Evolutionary conservation across 176 grass and related monocot species (phyloP).

Genomic region (Triticum monococcum): DNA sequence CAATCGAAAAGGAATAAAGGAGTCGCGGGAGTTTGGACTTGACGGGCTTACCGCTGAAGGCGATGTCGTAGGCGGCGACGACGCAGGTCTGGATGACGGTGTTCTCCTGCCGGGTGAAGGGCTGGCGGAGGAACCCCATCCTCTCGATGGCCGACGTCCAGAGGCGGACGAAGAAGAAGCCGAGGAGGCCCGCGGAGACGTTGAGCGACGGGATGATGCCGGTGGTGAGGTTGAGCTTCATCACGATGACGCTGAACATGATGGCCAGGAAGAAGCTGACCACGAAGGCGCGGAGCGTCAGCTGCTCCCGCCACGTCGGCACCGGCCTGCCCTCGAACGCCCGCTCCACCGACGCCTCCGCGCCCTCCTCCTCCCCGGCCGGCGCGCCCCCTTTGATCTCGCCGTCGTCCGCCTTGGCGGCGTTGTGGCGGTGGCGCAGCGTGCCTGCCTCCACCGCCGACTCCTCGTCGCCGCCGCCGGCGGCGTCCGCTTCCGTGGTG

Average conservation of each 20-base stretch:
- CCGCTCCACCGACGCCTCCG: conserved; percentile 45
- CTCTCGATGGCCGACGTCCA: conserved; percentile 53
- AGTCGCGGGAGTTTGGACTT: not conserved
- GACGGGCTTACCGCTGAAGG: conserved; percentile 52
- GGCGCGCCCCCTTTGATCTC: not conserved
- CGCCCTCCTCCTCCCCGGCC: not conserved
- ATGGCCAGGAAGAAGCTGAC: conserved; percentile 68
- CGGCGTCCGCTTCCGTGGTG: not conserved
- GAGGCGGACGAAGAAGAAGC: conserved; percentile 56
- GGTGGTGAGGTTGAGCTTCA: conserved; percentile 86
- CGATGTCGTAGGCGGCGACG: conserved; percentile 52
- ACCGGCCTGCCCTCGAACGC: conserved; percentile 42
- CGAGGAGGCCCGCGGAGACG: conserved; percentile 71
- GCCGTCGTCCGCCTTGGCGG: not conserved
- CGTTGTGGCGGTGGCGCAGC: conserved; percentile 46
- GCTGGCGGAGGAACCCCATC: conserved; percentile 32
- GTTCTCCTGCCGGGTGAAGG: conserved; percentile 79
- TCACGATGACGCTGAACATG: conserved; percentile 74
- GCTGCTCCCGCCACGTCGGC: conserved; percentile 74
- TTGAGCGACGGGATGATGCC: conserved; percentile 93
- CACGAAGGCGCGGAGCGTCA: conserved; percentile 68
- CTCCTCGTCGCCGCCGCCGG: conserved; percentile 25
- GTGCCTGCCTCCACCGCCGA: conserved; percentile 24
- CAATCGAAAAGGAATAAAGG: not conserved
- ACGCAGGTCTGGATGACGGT: conserved; percentile 87